These are phyloP conservation scores for Puya raimondii DNA, from an alignment of 176 grass and related monocot genomes.

Conservation along the genomic window DNA sequence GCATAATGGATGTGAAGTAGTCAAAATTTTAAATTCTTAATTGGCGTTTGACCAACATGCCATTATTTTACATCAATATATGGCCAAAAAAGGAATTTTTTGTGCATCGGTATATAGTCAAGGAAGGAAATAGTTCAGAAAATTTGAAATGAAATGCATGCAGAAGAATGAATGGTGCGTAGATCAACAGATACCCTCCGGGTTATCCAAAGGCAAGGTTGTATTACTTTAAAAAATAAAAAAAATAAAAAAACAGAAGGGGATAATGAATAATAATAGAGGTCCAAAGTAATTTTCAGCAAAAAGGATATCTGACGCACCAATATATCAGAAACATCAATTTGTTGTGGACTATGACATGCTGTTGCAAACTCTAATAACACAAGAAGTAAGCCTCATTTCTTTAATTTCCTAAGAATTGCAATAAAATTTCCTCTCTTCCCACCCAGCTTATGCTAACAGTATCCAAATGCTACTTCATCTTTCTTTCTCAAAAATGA, in stretches of 20 bases:
- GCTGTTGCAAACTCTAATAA: too few relatives aligned
- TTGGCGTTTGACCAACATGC: not conserved
- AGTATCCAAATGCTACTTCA: not conserved
- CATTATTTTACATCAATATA: not conserved
- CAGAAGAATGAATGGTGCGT: not conserved
- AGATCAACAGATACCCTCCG: not conserved
- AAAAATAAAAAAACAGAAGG: not conserved
- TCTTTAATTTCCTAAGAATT: not conserved
- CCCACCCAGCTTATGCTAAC: not conserved
- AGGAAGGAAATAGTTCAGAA: not conserved
- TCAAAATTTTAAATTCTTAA: conserved; percentile 2
- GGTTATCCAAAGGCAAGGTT: not conserved
- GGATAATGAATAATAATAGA: not conserved
- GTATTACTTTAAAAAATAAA: not conserved
- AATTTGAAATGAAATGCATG: not conserved
- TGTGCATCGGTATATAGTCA: not conserved
- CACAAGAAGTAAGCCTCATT: not conserved
- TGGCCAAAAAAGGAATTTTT: not conserved
- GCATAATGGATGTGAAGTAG: conserved; percentile 21
- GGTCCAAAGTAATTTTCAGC: not conserved
- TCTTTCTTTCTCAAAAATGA: too few relatives aligned
- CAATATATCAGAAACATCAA: not conserved
- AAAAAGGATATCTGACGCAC: not conserved
- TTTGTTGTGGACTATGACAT: not conserved
- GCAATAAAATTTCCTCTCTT: not conserved